These are phyloP conservation scores for Nicotiana noctiflora DNA, from an alignment of 257 asterid species.

Conservation along the genomic window DNA sequence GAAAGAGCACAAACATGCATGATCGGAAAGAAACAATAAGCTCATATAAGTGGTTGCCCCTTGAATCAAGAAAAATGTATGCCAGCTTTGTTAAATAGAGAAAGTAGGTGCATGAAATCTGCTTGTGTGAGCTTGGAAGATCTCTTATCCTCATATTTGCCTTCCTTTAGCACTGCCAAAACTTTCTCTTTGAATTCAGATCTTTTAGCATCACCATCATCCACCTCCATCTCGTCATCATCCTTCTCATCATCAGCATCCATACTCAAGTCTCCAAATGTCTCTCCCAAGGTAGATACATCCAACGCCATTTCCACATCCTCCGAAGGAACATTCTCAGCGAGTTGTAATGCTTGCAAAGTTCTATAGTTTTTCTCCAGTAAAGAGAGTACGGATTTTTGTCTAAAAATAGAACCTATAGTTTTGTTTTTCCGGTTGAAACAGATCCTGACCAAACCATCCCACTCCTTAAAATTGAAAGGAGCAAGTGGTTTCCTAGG, in stretches of 20 bases:
- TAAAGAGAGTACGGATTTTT: conserved; percentile 51
- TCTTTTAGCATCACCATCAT: conserved; percentile 49
- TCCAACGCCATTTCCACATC: conserved; percentile 48
- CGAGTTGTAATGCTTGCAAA: conserved; percentile 63
- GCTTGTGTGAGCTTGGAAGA: conserved; percentile 72
- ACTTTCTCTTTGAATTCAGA: conserved; percentile 65
- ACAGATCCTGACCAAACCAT: conserved; percentile 89
- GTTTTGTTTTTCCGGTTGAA: conserved; percentile 86
- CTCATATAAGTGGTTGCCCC: background rate
- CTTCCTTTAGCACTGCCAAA: conserved; percentile 54
- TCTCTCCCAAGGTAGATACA: conserved; percentile 66
- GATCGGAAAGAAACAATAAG: background rate
- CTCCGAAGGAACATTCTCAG: conserved; percentile 33
- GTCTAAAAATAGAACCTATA: conserved; percentile 70
- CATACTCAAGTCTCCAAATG: conserved; percentile 60
- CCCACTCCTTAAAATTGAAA: conserved; percentile 94
- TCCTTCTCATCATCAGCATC: conserved; percentile 48
- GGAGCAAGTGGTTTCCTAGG: conserved; percentile 78
- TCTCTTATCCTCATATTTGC: conserved; percentile 67
- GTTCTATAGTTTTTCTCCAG: conserved; percentile 90
- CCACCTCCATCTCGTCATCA: conserved; percentile 67
- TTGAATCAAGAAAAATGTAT: conserved; percentile 63
- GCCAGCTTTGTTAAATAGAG: conserved; percentile 73
- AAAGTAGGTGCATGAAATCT: conserved; percentile 78
- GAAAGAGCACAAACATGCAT: too few relatives aligned